phyloP scores from a whole-genome alignment of 164 flowering plant species.

The Paratinospora sagittata region DNA sequence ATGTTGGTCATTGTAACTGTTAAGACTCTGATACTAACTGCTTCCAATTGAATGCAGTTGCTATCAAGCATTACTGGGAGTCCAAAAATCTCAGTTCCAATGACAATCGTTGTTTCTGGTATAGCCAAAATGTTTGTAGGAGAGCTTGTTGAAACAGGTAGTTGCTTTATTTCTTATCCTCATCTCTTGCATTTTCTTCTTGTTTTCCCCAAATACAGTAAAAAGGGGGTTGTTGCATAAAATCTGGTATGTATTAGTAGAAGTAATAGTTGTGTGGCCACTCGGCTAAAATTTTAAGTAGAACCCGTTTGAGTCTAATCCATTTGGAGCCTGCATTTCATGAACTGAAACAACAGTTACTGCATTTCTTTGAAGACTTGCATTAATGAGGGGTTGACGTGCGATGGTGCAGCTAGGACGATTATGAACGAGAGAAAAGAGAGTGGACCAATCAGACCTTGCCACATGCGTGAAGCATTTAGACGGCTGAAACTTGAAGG shows the following conservation, averaged over 20 bases:
- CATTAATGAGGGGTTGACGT: neutral
- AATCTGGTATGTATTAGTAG: too few relatives aligned
- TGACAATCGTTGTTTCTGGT: conserved; percentile 90
- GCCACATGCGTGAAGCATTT: conserved; percentile 88
- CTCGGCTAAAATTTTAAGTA: too few relatives aligned
- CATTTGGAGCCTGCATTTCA: too few relatives aligned
- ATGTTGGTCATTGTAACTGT: neutral
- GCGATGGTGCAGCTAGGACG: conserved; percentile 49
- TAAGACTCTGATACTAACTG: neutral
- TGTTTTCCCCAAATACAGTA: too few relatives aligned
- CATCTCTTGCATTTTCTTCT: neutral
- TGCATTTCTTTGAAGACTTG: too few relatives aligned
- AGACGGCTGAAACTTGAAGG: conserved; percentile 92
- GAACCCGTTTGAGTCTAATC: too few relatives aligned
- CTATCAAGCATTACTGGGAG: conserved; percentile 75
- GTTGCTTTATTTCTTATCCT: neutral
- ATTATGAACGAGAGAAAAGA: conserved; percentile 90
- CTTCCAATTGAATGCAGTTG: conserved; percentile 46
- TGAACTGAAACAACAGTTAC: too few relatives aligned
- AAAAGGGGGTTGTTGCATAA: too few relatives aligned
- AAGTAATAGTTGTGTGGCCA: too few relatives aligned
- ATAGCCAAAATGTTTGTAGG: conserved; percentile 98
- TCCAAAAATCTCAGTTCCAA: conserved; percentile 77
- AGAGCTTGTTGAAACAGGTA: conserved; percentile 91
- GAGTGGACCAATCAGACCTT: conserved; percentile 85